Evolutionary conservation across 2,329 filamentous ascomycete genomes (phyloP).

Genomic region (Lachnellula occidentalis): DNA sequence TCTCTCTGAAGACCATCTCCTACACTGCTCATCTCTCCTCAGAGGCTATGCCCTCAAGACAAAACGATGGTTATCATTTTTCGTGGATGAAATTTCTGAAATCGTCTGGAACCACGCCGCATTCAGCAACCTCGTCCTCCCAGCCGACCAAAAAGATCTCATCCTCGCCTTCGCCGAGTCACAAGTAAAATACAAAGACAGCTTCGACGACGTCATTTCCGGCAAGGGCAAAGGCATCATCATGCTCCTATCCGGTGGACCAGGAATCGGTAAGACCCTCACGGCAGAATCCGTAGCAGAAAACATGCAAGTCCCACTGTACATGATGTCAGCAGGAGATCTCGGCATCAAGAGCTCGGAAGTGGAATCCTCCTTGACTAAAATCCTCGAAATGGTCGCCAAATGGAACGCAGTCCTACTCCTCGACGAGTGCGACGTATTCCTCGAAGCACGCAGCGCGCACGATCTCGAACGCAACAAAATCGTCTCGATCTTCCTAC

Average conservation of each 20-base stretch:
- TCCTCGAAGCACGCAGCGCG: conserved; percentile 29
- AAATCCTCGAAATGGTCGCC: conserved; percentile 68
- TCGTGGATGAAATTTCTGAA: conserved; percentile 39
- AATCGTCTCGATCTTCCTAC: conserved; percentile 35
- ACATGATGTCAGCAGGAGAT: conserved; percentile 39
- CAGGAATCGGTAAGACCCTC: conserved; percentile 45
- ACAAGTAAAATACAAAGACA: conserved; percentile 37
- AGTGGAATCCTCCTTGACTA: conserved; percentile 35
- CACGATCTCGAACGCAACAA: conserved; percentile 36
- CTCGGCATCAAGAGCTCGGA: conserved; percentile 37
- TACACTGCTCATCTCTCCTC: conserved; percentile 37
- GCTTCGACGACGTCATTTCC: conserved; percentile 47
- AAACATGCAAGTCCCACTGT: conserved; percentile 24
- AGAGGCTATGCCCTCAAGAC: conserved; percentile 45
- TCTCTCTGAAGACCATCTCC: conserved; percentile 36
- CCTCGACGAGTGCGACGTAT: conserved; percentile 35
- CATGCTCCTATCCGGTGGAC: conserved; percentile 42
- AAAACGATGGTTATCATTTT: conserved; percentile 46
- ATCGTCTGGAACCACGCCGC: conserved; percentile 45
- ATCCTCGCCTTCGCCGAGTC: conserved; percentile 46
- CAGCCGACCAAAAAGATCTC: conserved; percentile 45
- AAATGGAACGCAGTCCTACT: conserved; percentile 51
- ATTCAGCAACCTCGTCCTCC: conserved; percentile 45
- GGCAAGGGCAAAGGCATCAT: conserved; percentile 48
- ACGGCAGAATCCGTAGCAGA: conserved; percentile 29